phyloP scores from a whole-genome alignment of 2,329 filamentous ascomycete species.

The Talaromyces sp. region DNA sequence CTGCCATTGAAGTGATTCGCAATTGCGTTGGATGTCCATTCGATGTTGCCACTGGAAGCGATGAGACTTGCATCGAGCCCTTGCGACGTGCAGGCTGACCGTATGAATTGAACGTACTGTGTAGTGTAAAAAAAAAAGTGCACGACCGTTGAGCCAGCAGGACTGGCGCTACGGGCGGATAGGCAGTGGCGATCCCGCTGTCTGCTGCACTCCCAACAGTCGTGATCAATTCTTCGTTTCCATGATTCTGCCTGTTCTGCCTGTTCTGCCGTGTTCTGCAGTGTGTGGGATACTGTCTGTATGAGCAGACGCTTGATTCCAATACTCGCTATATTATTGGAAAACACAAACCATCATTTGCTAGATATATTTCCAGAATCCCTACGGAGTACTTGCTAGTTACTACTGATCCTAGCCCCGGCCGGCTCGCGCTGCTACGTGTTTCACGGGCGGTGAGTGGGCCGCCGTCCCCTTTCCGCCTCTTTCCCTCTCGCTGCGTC shows the following conservation, averaged over 20 bases:
- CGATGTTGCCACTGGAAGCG: no score
- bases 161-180: constrained; percentile 9
- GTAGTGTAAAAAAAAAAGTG: neutral
- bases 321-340: no score
- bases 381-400: no score
- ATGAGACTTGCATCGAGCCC: neutral
- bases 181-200: constrained; percentile 7
- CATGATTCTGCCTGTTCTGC: neutral
- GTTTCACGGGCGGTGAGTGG: constrained; percentile 11
- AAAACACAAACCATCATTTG: no score
- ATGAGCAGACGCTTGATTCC: no score
- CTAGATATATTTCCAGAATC: no score
- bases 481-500: constrained; percentile 3
- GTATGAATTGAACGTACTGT: neutral
- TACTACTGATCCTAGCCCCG: neutral
- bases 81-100: neutral
- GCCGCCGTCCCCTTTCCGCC: constrained; percentile 3
- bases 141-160: neutral
- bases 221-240: neutral
- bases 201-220: neutral
- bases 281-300: neutral
- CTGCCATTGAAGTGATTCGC: no score
- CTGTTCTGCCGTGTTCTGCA: neutral
- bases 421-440: neutral
- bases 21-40: no score